Evolutionary conservation across 306 rosid genomes (phyloP).

Genomic region (Prunus persica): Prunus_persica_NCBIv2 NC_034016.1:16811001-16811500

Average conservation of each 20-base stretch:
- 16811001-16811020: slow-evolving; percentile 63
- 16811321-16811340: slow-evolving; percentile 72
- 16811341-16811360: slow-evolving; percentile 94
- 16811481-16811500: slow-evolving; percentile 63
- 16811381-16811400: slow-evolving; percentile 24
- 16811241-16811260: slow-evolving; percentile 96
- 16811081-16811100: slow-evolving; percentile 83
- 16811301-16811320: slow-evolving; percentile 90
- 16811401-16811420: slow-evolving; percentile 25
- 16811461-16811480: slow-evolving; percentile 80
- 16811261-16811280: slow-evolving; percentile 87
- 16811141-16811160: slow-evolving; percentile 30
- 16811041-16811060: slow-evolving; percentile 90
- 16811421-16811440: slow-evolving; percentile 55
- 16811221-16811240: slow-evolving; percentile 76
- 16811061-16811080: slow-evolving; percentile 92
- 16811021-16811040: slow-evolving; percentile 94
- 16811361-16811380: slow-evolving; percentile 37
- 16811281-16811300: slow-evolving; percentile 71
- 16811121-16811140: slow-evolving; percentile 85
- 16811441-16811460: slow-evolving; percentile 77
- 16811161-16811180: slow-evolving; percentile 9
- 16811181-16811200: slow-evolving; percentile 10
- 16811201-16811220: slow-evolving; percentile 52
- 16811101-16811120: slow-evolving; percentile 72